phyloP scores from a whole-genome alignment of 176 grass and related monocot genomes.

The Oryza meridionalis region DNA sequence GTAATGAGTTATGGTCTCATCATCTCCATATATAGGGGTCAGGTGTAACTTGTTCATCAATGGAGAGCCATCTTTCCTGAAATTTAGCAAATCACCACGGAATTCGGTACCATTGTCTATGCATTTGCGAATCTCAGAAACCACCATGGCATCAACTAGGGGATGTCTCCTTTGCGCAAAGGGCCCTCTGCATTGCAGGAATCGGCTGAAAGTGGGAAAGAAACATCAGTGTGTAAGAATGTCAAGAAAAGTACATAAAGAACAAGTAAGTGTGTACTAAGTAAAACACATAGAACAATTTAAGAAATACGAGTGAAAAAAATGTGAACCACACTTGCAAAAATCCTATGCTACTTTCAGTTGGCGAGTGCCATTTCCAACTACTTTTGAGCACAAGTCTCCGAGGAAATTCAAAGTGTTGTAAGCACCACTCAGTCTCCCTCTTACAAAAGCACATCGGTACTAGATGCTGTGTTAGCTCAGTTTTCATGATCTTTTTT shows the following conservation, averaged over 20 bases:
- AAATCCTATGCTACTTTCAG: not conserved
- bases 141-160: conserved; percentile 66
- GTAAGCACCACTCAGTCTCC: not conserved
- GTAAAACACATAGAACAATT: not conserved
- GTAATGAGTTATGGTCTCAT: conserved; percentile 72
- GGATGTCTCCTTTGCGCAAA: conserved; percentile 86
- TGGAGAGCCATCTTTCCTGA: conserved; percentile 86
- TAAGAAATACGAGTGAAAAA: not conserved
- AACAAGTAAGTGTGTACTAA: not conserved
- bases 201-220: conserved; percentile 65
- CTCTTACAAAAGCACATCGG: not conserved
- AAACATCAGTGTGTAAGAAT: conserved; percentile 30
- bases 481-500: not conserved
- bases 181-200: conserved; percentile 88
- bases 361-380: not conserved
- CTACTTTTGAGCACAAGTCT: not conserved
- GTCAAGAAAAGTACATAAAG: conserved; percentile 16
- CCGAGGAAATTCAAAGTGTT: not conserved
- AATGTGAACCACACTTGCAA: not conserved
- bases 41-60: conserved; percentile 86
- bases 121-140: conserved; percentile 68
- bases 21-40: conserved; percentile 87
- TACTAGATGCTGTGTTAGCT: not conserved
- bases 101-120: conserved; percentile 76
- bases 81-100: conserved; percentile 83